These are phyloP conservation scores for Penicillium psychrosexuale DNA, from an alignment of 2,329 filamentous ascomycete genomes.

Conservation along the genomic window DNA sequence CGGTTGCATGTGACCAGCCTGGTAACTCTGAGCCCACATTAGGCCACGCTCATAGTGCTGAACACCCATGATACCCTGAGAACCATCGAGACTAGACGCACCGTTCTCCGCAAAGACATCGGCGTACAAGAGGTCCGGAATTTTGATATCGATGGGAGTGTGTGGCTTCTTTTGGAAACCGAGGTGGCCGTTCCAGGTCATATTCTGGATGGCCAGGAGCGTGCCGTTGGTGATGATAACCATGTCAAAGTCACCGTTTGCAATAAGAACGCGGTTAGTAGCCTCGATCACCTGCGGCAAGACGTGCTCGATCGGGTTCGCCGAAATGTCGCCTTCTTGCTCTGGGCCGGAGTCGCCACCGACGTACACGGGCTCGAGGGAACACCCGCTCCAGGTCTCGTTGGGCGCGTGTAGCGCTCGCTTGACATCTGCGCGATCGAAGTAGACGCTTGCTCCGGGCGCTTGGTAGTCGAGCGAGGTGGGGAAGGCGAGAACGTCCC, in stretches of 20 bases:
- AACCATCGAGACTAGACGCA: constrained; percentile 62
- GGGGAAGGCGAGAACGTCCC: constrained; percentile 67
- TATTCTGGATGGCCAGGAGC: constrained; percentile 72
- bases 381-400: constrained; percentile 34
- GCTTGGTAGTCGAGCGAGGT: constrained; percentile 55
- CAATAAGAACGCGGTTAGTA: constrained; percentile 71
- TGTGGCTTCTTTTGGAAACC: constrained; percentile 68
- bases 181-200: constrained; percentile 72
- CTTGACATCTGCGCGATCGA: constrained; percentile 69
- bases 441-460: constrained; percentile 61
- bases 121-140: constrained; percentile 56
- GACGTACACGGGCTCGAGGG: constrained; percentile 45
- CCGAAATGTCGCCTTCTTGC: constrained; percentile 39
- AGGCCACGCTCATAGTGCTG: constrained; percentile 72
- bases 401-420: constrained; percentile 62
- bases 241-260: constrained; percentile 70
- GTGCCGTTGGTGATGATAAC: constrained; percentile 68
- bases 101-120: constrained; percentile 53
- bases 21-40: constrained; percentile 57
- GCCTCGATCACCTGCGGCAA: constrained; percentile 43
- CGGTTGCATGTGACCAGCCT: constrained; percentile 44
- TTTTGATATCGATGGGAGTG: constrained; percentile 38
- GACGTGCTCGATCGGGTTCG: constrained; percentile 55
- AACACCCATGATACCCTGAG: constrained; percentile 65
- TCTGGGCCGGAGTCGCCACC: constrained; percentile 39